Evolutionary conservation across 176 grass and related monocot genomes (phyloP), one percentile per base, ranked within the genome.

Genomic region (Calamus simplicifolius): DNA sequence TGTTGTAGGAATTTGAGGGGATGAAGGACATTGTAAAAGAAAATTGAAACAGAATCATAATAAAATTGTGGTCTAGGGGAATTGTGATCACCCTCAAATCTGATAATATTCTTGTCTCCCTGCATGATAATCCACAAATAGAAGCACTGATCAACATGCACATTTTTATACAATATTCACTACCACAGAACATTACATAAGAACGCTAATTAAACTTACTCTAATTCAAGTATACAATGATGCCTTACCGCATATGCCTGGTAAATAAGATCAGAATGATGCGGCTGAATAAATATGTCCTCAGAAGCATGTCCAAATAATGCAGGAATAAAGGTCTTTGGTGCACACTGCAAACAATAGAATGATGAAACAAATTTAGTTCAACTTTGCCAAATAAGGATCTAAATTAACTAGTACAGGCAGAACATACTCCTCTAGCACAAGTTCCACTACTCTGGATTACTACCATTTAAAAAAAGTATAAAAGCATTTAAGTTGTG

Each of bases 71-170:
- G 94, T 73, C 94, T 93, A 16, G 81, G 77, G 1, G 94, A 83
- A 69, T 93, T 98, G 73, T 98, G 94, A 77, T 93, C 88, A 56
- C 94, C 94, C 13, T 98, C 85, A 89, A 98, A 98, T 81, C 89
- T 89, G 50, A 98, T 93, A 58, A 93, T 55, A 68, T 92, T 98
- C 79, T 98, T 98, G 76, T 98, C 94, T 23, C 88, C 88, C 88
- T 98, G 67, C 29, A 83, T 21, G 73, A 31, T 61, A 72, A 66
- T 28, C 5, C 49, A 31, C 17, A 53, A 29, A 13, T 68, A 21
- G 52, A 50, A 12, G 12, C 0, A 43, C 8, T 13, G 35, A 13
- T 43, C 12, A 43, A 43, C 35, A 43, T 43, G 35, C 35, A 43
- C 35, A 7, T 43, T 43, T 43, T 43, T 13, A 43, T 63, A 25